Evolutionary conservation across 176 grass and related monocot species (phyloP), one percentile per base, ranked within the genome.

Genomic region (Ampelocalamus luodianensis): DNA sequence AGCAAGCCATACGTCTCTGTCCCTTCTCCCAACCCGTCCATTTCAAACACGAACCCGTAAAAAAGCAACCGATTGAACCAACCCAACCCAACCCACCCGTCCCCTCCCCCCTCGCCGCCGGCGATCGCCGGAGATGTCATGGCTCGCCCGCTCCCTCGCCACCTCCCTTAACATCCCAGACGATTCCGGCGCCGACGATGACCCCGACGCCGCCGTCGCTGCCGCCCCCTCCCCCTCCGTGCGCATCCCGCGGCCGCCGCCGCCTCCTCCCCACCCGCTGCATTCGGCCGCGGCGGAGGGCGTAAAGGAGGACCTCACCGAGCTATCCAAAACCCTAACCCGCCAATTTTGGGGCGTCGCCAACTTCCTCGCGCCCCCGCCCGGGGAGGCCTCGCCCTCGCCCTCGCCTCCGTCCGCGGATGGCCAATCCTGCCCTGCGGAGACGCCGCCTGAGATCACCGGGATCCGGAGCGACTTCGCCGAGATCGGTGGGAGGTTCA

Each of bases 281-380:
- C 78, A 88, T 77, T 82, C 78, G 24, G 86, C 27, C 11, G 82
- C 85, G 65, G 75, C 87, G 42, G 89, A 91, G 24, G 94, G 94
- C 71, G 92, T 97, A 66, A 97, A 91, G 81, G 94, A 97, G 77
- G 94, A 97, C 80, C 91, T 97, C 82, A 94, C 91, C 72, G 91
- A 97, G 82, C 85, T 97, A 0, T 91, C 87, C 75, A 91, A 94
- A 92, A 94, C 94, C 65, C 82, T 97, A 3, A 88, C 87, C 16
- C 94, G 94, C 76, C 91, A 94, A 65, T 88, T 97, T 37, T 93
- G 92, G 86, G 94, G 91, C 82, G 91, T 94, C 87, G 89, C 94
- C 58, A 90, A 90, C 76, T 97, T 97, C 89, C 91, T 97, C 85
- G 92, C 87, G 32, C 92, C 94, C 26, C 89, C 89, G 68, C 91